Evolutionary conservation across 2,329 filamentous ascomycete genomes (phyloP), one percentile per base, ranked within the genome.

Genomic region (Dactylellina sp.): DNA sequence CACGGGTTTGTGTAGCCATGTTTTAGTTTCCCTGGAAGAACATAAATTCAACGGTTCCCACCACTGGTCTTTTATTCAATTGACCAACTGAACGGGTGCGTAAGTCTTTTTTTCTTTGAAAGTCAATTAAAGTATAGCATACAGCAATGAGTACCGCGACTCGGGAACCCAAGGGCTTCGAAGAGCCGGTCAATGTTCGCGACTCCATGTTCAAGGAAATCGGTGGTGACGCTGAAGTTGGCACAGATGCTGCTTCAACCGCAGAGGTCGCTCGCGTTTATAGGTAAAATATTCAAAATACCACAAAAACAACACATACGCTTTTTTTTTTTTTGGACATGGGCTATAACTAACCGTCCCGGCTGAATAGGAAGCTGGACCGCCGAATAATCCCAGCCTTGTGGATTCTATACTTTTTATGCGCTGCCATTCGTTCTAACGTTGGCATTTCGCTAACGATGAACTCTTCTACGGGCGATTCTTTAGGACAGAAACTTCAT

Each of bases 391-490:
- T 87, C 71, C 85, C 85, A 7, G 24, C 20, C 28, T 94, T 97
- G 81, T 97, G 93, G 93, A 81, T 89, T 14, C 85, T 97, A 14
- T 97, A 97, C 83, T 97, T 97, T 80, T 86, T 97, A 76, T 95
- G 92, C 84, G 95, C 92, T 0, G 93, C 92, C 74, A 95, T 97
- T 79, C 89, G 92, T 59, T 95, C 92, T 78, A 97, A 96, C 81
- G 91, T 97, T 76, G 92, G 92, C 75, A 88, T 97, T 77, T 91
- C 93, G n/a, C 92, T 97, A 82, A 97, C 93, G 0, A 97, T 97
- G 93, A 97, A 97, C 82, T 82, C 82, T 28, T 82, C 85, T 16
- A 82, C 86, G 44, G 85, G 86, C 35, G 92, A 97, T 80, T 89
- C 95, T 79, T 87, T 97, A n/a, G 86, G 86, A 77, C 86, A 87